Evolutionary conservation across 2,329 filamentous ascomycete species (phyloP).

Genomic region (Cadophora malorum): DNA sequence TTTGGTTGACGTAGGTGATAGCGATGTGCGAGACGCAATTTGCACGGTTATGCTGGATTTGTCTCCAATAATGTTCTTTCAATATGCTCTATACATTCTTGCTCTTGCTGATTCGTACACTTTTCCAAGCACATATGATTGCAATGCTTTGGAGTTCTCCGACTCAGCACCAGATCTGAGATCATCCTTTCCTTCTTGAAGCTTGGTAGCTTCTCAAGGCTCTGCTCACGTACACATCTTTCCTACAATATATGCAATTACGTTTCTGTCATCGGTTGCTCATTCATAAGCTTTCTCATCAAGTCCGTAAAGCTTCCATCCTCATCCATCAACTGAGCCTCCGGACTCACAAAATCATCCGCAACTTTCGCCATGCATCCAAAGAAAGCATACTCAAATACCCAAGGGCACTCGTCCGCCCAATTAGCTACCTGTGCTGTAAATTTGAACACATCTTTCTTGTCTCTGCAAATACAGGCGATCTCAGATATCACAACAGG

Average conservation of each 20-base stretch:
- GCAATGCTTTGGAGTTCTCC: too few species aligned
- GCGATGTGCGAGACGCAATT: too few species aligned
- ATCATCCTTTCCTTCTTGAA: background rate
- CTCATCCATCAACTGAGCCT: constrained; percentile 53
- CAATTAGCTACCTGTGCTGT: constrained; percentile 50
- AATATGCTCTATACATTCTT: too few species aligned
- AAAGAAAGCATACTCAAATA: constrained; percentile 54
- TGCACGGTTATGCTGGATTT: too few species aligned
- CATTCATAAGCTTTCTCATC: constrained; percentile 39
- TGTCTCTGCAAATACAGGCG: constrained; percentile 49
- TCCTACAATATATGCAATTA: background rate
- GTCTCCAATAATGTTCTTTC: too few species aligned
- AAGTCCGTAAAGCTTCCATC: constrained; percentile 50
- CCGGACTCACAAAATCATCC: constrained; percentile 54
- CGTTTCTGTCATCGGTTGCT: constrained; percentile 36
- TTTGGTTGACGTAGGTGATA: too few species aligned
- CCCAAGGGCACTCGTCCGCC: constrained; percentile 51
- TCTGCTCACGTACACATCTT: background rate
- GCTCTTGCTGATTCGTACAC: background rate
- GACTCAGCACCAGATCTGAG: too few species aligned
- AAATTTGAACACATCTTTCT: constrained; percentile 48
- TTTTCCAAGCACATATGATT: background rate
- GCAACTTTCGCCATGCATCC: constrained; percentile 52
- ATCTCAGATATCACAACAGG: constrained; percentile 52
- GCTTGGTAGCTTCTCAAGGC: background rate